Base-by-base conservation (phyloP, 1,284 basidiomycete species). In the Cryptococcus floricola region DNA sequence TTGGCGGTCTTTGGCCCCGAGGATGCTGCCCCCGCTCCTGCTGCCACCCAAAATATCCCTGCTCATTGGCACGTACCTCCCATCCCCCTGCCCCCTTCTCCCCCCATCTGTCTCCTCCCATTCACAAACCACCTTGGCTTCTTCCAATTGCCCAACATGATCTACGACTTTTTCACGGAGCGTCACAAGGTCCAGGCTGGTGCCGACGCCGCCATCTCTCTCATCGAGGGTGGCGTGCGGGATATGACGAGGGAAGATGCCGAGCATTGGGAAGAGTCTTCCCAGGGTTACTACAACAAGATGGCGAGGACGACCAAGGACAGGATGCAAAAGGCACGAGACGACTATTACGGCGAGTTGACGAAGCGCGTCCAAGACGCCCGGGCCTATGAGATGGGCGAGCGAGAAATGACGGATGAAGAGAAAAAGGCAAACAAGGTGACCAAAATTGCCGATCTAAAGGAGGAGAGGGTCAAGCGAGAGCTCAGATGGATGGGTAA, bases 151-250 rank as follows among this genome's bases (percentile, higher is more conserved):
- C 93, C 94, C 5, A 77, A 84, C 62, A 94, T 96, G 87, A 84
- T 97, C 54, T 87, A 85, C 81, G 87, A 87, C 65, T 95, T 91
- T 77, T 98, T 97, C 81, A 93, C 92, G 69, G 86, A 89, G 71
- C 85, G 91, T n/a, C 78, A 85, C 53, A 85, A 87, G 64, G 90
- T 91, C 7, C 82, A 78, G 4, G 77, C 83, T 18, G 94, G 94
- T 41, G 88, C 88, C 16, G 87, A 96, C 63, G 87, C 87, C 9
- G 93, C 86, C 0, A 86, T 91, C 68, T 80, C 81, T 27, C 80
- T 98, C 53, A 83, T 95, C 58, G 81, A 83, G 71, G 81, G 81
- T 23, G 69, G 80, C 44, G 84, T 84, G 1, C 84, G 91, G 25
- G 91, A 93, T 69, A 80, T 91, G 16, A 37, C 10, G 31, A 18